Evolutionary conservation across 371 early-diverging fungal species (phyloP), one percentile per base, ranked within the genome.

Genomic region (Batrachochytrium dendrobatidis): DNA sequence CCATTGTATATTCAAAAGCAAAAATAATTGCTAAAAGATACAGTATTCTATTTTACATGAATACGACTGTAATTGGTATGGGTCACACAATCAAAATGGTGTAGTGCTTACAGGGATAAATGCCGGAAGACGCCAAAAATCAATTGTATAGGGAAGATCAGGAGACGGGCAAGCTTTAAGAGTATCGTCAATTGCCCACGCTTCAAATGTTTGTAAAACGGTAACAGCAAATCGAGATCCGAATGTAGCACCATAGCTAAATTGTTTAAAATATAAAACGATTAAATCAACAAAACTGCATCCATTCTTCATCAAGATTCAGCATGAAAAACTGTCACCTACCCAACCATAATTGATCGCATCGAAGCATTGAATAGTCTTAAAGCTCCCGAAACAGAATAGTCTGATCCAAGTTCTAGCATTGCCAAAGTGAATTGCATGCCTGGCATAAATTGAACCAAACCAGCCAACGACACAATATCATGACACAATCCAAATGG

Each of bases 301-400:
- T 29, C 12, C 45, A 22, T 12, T 26, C 18, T 24, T 4, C 18
- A 18, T 20, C 15, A 53, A 12, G 32, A 1, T 25, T 3, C 3
- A 18, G 34, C 28, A 20, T n/a, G 17, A 25, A 22, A n/a, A 18
- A 10, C 35, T 24, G 39, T n/a, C 39, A 2, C 61, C 15, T 46
- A 63, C 63, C 63, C 63, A 25, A 63, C 46, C 51, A 58, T 63
- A 20, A 63, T 24, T 3, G 63, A 58, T 25, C 63, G 45, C n/a
- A 63, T 34, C 29, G 58, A 63, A 0, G 64, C 58, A 34, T 54
- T 50, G 46, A 63, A 63, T 56, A 63, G 58, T 24, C 64, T 32
- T 25, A 63, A 58, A 1, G 55, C 39, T 5, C 64, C 64, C 1
- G 64, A 58, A 12, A 63, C 64, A 1, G 59, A 45, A 34, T 63